phyloP scores from a whole-genome alignment of 352 stramenopile genomes.

The Blastocystis sp. region DNA sequence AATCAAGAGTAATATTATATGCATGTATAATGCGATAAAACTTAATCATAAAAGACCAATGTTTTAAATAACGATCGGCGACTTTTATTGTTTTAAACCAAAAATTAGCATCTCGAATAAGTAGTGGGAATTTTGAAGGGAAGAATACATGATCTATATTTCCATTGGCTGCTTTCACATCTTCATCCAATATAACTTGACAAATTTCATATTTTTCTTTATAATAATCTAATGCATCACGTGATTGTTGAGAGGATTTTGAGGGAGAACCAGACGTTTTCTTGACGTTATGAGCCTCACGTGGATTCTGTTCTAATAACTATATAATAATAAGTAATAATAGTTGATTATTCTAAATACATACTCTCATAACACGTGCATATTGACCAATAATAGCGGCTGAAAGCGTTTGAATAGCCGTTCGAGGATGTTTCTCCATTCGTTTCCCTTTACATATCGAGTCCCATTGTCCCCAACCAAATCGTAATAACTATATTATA shows the following conservation, averaged over 20 bases:
- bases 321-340: neutral
- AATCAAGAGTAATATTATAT: neutral
- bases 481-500: slow-evolving; percentile 45
- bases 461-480: slow-evolving; percentile 61
- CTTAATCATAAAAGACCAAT: slow-evolving; percentile 1
- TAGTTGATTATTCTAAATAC: slow-evolving; percentile 20
- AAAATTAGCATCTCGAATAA: slow-evolving; percentile 7
- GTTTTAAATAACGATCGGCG: slow-evolving; percentile 6
- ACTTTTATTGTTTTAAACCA: slow-evolving; percentile 27
- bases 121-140: neutral
- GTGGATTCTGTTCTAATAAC: neutral
- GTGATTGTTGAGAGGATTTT: neutral
- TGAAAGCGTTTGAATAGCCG: slow-evolving; percentile 47
- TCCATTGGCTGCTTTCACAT: neutral
- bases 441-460: slow-evolving; percentile 46
- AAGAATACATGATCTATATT: slow-evolving; percentile 2
- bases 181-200: slow-evolving; percentile 2
- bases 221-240: slow-evolving; percentile 1
- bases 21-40: neutral
- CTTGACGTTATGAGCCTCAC: too few species aligned
- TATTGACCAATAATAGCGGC: neutral
- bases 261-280: too few species aligned
- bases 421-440: slow-evolving; percentile 46
- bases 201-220: slow-evolving; percentile 1
- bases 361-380: neutral